These are phyloP conservation scores for Fusarium xyrophilum DNA, from an alignment of 2,329 filamentous ascomycete species.

Conservation along the genomic window DNA sequence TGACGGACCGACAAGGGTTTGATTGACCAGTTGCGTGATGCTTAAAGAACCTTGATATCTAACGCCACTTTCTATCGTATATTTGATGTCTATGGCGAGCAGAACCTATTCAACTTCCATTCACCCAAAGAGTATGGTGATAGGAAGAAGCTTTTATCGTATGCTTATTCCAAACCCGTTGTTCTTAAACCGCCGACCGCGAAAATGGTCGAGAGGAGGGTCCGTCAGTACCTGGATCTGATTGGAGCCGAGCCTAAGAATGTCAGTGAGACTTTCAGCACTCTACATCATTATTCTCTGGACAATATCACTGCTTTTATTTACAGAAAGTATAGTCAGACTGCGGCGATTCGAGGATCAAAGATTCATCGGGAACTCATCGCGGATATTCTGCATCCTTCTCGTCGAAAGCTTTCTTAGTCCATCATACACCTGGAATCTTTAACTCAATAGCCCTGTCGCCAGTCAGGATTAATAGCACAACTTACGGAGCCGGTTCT, in stretches of 20 bases:
- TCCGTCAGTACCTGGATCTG: conserved; percentile 18
- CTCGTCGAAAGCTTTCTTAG: conserved; percentile 27
- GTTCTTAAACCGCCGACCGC: conserved; percentile 41
- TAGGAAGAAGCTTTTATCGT: conserved; percentile 59
- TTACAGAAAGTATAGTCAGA: conserved; percentile 26
- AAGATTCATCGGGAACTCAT: conserved; percentile 15
- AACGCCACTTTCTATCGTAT: conserved; percentile 58
- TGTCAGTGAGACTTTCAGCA: conserved; percentile 29
- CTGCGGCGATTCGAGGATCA: conserved; percentile 19
- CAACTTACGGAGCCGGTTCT: conserved; percentile 10
- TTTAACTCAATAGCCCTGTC: conserved; percentile 28
- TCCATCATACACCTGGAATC: conserved; percentile 16
- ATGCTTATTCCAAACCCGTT: conserved; percentile 59
- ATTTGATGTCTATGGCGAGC: conserved; percentile 60
- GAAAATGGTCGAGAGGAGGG: conserved; percentile 30
- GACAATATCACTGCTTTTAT: conserved; percentile 29
- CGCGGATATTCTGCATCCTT: conserved; percentile 28
- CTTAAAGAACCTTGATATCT: not conserved
- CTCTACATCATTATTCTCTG: conserved; percentile 27
- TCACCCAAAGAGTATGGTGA: conserved; percentile 52
- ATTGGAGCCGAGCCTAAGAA: conserved; percentile 9
- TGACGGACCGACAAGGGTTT: not conserved
- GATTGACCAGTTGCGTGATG: not conserved
- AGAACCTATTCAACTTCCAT: conserved; percentile 61
- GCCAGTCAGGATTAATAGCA: not conserved